Percentiles rank a stretch among this genome's conserved stretches.
Evolutionary conservation across 31 red algal genomes (phyloP).

Genomic region (Endocladia muricata): DNA sequence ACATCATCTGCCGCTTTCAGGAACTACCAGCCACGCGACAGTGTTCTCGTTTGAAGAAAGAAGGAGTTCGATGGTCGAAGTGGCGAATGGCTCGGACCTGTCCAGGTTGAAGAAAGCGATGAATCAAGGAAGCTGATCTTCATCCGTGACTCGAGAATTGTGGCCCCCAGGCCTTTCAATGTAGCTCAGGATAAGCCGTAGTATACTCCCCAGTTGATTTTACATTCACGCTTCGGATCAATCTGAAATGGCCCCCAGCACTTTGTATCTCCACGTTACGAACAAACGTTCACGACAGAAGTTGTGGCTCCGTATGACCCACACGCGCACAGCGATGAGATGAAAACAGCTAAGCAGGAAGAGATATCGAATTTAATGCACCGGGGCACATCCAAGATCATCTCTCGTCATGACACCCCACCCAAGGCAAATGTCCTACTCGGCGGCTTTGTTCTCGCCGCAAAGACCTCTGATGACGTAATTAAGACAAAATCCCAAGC

Average conservation of each 20-base stretch:
- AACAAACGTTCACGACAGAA: background rate
- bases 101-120: background rate
- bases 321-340: background rate
- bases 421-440: slow-evolving; percentile 4
- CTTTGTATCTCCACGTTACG: background rate
- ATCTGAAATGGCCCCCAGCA: background rate
- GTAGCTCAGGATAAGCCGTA: slow-evolving; percentile 2
- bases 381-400: slow-evolving; percentile 1
- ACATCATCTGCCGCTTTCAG: background rate
- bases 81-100: slow-evolving; percentile 1
- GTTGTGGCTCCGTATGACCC: background rate
- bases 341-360: background rate
- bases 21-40: background rate
- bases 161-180: background rate
- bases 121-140: background rate
- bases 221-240: background rate
- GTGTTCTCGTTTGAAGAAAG: background rate
- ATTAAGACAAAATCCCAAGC: background rate
- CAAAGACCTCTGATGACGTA: background rate
- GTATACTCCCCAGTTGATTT: background rate
- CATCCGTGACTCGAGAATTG: background rate
- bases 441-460: background rate
- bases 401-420: background rate
- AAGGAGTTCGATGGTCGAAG: slow-evolving; percentile 2
- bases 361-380: background rate